A percentile compares a stretch with the other conserved stretches of the same genome.
These are phyloP conservation scores for Phytopythium chamaehyphon DNA, from an alignment of 352 stramenopile species.

Conservation along the genomic window DNA sequence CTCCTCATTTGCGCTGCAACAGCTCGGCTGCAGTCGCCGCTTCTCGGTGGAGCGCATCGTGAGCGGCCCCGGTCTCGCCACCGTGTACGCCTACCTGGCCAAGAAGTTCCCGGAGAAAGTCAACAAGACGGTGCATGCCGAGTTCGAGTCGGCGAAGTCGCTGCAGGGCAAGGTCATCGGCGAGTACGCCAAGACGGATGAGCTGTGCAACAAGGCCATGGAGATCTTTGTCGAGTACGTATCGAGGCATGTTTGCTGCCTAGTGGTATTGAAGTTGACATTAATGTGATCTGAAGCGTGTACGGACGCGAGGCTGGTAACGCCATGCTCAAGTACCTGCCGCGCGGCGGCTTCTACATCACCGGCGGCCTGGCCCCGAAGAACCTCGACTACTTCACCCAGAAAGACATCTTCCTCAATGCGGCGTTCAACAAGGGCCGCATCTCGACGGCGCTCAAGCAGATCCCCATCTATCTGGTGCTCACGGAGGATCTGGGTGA, in stretches of 20 bases:
- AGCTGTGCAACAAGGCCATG: constrained; percentile 87
- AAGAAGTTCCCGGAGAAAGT: constrained; percentile 89
- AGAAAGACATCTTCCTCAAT: constrained; percentile 77
- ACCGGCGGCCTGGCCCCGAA: constrained; percentile 96
- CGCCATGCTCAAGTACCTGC: constrained; percentile 94
- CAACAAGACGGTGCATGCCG: constrained; percentile 69
- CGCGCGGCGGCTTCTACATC: constrained; percentile 96
- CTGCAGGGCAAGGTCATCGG: constrained; percentile 84
- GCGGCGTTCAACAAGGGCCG: constrained; percentile 88
- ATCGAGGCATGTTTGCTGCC: background rate
- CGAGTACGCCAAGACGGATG: constrained; percentile 79
- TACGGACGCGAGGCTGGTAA: constrained; percentile 95
- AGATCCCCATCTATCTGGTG: constrained; percentile 86
- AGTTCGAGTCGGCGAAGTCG: constrained; percentile 56
- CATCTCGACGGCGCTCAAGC: constrained; percentile 69
- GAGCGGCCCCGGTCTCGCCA: constrained; percentile 92
- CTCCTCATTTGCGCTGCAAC: constrained; percentile 6
- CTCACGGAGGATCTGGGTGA: constrained; percentile 90
- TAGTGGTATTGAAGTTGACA: background rate
- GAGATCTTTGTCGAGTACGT: constrained; percentile 93
- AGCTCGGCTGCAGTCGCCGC: constrained; percentile 82
- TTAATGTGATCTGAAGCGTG: constrained; percentile 31
- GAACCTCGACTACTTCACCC: constrained; percentile 93
- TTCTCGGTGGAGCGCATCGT: constrained; percentile 96
- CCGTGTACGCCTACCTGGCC: constrained; percentile 95